Conservation (phyloP, 352 stramenopile species). For the Globisporangium emineosum region DNA sequence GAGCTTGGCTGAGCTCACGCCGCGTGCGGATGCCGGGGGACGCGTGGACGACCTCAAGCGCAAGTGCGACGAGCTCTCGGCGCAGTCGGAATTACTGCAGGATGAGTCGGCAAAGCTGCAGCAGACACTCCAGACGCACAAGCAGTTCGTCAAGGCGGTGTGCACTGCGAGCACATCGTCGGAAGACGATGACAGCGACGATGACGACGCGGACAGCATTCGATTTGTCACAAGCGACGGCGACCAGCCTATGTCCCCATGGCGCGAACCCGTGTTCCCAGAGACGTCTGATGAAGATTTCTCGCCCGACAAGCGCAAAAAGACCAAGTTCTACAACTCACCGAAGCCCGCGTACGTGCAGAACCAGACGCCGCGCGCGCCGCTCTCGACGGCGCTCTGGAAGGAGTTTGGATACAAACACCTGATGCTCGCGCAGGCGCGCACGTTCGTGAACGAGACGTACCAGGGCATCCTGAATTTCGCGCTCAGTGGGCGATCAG, state of each 20-base stretch:
- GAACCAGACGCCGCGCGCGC: not conserved
- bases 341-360: conserved; percentile 34
- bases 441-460: conserved; percentile 30
- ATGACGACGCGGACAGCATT: conserved; percentile 11
- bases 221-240: conserved; percentile 4
- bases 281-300: conserved; percentile 38
- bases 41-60: conserved; percentile 29
- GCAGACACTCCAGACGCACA: conserved; percentile 34
- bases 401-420: conserved; percentile 14
- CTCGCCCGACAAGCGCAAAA: conserved; percentile 28
- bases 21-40: not conserved
- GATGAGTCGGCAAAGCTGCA: conserved; percentile 39
- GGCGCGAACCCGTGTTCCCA: conserved; percentile 14
- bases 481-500: conserved; percentile 39
- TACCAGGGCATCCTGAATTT: conserved; percentile 57
- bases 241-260: conserved; percentile 17
- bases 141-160: conserved; percentile 40
- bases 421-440: conserved; percentile 21
- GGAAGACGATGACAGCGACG: conserved; percentile 13
- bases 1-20: too few relatives aligned
- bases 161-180: conserved; percentile 22
- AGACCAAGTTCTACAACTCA: conserved; percentile 26
- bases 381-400: conserved; percentile 5
- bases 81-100: conserved; percentile 39
- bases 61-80: conserved; percentile 32